phyloP scores from a whole-genome alignment of 352 stramenopile species.

The Phytophthora cajani region DNA sequence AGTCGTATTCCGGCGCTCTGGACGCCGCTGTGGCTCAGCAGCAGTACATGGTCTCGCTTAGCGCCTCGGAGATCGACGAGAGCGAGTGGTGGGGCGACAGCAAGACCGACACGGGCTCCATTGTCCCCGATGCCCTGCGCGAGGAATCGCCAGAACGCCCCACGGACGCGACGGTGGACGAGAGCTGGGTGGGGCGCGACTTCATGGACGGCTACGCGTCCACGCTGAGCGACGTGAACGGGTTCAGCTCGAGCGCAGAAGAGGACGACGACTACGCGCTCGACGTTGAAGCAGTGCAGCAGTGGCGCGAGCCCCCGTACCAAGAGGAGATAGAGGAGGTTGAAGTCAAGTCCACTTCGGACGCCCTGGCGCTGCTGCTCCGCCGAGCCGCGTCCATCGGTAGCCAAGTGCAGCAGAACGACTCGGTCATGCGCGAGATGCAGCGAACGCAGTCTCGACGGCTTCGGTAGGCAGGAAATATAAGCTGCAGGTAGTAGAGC shows the following conservation, averaged over 20 bases:
- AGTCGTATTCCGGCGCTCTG: slow-evolving; percentile 24
- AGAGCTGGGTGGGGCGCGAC: slow-evolving; percentile 30
- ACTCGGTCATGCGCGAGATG: slow-evolving; percentile 33
- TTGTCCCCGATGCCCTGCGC: slow-evolving; percentile 11
- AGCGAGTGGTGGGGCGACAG: slow-evolving; percentile 32
- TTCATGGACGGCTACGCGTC: slow-evolving; percentile 31
- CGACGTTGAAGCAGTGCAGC: slow-evolving; percentile 15
- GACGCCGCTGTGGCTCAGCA: slow-evolving; percentile 17
- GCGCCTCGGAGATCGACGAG: slow-evolving; percentile 23
- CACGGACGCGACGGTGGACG: slow-evolving; percentile 25
- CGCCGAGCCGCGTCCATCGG: slow-evolving; percentile 23
- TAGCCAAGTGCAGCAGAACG: slow-evolving; percentile 34
- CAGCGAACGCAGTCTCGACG: slow-evolving; percentile 18
- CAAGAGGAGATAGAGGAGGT: slow-evolving; percentile 19
- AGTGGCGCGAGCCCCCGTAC: slow-evolving; percentile 23
- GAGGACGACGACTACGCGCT: slow-evolving; percentile 31
- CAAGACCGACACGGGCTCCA: slow-evolving; percentile 15
- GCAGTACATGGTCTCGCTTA: slow-evolving; percentile 20
- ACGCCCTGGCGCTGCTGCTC: slow-evolving; percentile 18
- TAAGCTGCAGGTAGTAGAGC: background rate
- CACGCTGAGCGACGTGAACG: slow-evolving; percentile 31
- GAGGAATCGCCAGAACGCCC: slow-evolving; percentile 11
- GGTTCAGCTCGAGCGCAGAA: slow-evolving; percentile 34
- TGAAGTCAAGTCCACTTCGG: slow-evolving; percentile 18
- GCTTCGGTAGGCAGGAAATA: background rate